Base-by-base conservation (phyloP, 2,329 filamentous ascomycete genomes). In the Trichoderma cornu-damae region DNA sequence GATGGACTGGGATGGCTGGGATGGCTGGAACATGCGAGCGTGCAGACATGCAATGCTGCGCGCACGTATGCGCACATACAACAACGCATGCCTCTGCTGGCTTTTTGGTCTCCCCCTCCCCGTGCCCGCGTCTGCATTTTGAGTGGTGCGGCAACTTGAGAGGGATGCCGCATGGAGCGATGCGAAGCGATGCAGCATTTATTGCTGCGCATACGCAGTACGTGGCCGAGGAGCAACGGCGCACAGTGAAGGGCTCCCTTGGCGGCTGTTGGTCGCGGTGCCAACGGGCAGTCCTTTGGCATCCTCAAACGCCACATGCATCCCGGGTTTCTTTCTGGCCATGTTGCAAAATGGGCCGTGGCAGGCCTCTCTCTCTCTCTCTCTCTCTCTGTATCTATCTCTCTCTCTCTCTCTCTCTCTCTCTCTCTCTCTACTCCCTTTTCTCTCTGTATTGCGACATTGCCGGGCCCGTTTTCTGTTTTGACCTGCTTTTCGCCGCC, bases 11-110 rank as follows among this genome's bases (percentile, higher is more conserved):
- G n/a, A n/a, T n/a, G n/a, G n/a, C n/a, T n/a, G n/a, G n/a, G n/a
- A n/a, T n/a, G 48, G 40, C 34, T 37, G 40, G 51, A 35, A 35
- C 22, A 55, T 55, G 51, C 51, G 51, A 55, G 40, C 42, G 40
- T 55, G 32, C 51, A 55, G 51, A 47, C 42, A 38, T 47, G 40
- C 51, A 55, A 47, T 55, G 51, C 51, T 55, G 51, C 51, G 51
- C n/a, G 28, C 20, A 26, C 28, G 51, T 38, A 11, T 55, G 38
- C 20, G 42, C 42, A 38, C 42, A 55, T 55, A 22, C 42, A 30
- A 47, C 46, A 47, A 55, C 51, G 42, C 51, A 46, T 47, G 51
- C 51, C 20, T 35, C 11, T 47, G 16, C 32, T 37, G 32, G 20
- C 42, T 28, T 26, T 20, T n/a, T n/a, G n/a, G n/a, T 26, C 20